These are phyloP conservation scores for Mentha longifolia DNA, from an alignment of 257 asterid genomes.

Conservation along the genomic window DNA sequence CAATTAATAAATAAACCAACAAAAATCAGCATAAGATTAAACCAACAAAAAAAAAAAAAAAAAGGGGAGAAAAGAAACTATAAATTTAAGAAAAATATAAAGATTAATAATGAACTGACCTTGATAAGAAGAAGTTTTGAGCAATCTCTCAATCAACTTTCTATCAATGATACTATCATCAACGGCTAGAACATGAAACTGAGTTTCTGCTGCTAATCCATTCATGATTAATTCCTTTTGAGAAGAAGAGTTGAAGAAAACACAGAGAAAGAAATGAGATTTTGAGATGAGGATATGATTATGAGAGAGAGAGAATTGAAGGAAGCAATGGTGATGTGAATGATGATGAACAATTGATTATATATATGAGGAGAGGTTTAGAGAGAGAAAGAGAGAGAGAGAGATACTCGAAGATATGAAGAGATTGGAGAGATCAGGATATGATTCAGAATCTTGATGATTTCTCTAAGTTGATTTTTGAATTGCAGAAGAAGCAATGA, in stretches of 20 bases:
- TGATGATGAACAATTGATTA: not conserved
- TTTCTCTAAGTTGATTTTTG: slow-evolving; percentile 37
- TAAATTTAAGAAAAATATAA: not conserved
- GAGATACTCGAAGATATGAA: slow-evolving; percentile 41
- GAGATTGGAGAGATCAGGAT: slow-evolving; percentile 35
- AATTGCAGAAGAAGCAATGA: slow-evolving; percentile 39
- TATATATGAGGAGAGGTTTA: slow-evolving; percentile 26
- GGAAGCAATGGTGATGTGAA: slow-evolving; percentile 10
- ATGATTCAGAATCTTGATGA: slow-evolving; percentile 44
- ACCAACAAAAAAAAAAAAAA: not conserved
- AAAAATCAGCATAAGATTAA: not conserved
- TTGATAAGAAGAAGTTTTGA: slow-evolving; percentile 49
- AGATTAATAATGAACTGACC: slow-evolving; percentile 32
- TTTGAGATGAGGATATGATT: not conserved
- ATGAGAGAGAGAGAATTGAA: slow-evolving; percentile 8
- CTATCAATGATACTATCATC: slow-evolving; percentile 45
- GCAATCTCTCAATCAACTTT: slow-evolving; percentile 40
- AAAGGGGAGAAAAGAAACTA: not conserved
- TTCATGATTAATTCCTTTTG: not conserved
- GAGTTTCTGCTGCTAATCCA: slow-evolving; percentile 8
- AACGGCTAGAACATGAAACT: slow-evolving; percentile 33
- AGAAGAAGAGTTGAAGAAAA: not conserved
- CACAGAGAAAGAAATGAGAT: not conserved
- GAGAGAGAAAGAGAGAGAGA: slow-evolving; percentile 3
- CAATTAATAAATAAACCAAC: not conserved